Evolutionary conservation across 2,329 filamentous ascomycete species (phyloP).

Genomic region (Botrytis sinoallii): DNA sequence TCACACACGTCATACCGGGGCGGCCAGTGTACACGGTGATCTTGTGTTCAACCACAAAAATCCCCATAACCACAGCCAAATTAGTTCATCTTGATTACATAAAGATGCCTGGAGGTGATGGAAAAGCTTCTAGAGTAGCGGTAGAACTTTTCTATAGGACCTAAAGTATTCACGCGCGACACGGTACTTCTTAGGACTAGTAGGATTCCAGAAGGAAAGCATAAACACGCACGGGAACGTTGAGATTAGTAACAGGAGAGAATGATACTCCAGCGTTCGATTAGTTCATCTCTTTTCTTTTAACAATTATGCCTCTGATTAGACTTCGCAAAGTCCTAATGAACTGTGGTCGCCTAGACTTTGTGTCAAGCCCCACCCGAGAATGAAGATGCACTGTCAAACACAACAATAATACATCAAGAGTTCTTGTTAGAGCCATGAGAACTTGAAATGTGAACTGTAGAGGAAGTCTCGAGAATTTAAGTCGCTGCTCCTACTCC

Average conservation of each 20-base stretch:
- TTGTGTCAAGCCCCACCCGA: background rate
- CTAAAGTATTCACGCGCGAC: background rate
- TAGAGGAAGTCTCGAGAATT: background rate
- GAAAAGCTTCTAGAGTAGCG: background rate
- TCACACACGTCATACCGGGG: conserved; percentile 12
- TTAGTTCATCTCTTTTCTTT: background rate
- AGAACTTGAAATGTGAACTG: background rate
- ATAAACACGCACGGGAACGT: background rate
- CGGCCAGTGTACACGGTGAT: conserved; percentile 1
- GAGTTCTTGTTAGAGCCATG: background rate
- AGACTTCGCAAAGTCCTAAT: background rate
- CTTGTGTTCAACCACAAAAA: background rate
- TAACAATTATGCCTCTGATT: background rate
- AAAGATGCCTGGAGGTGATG: background rate
- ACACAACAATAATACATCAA: background rate
- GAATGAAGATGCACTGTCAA: background rate
- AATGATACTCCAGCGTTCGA: background rate
- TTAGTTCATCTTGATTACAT: conserved; percentile 1
- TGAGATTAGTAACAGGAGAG: background rate
- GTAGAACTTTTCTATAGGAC: background rate
- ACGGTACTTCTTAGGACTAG: background rate
- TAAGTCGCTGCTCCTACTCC: background rate
- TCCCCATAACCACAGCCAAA: conserved; percentile 12
- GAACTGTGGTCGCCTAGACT: background rate
- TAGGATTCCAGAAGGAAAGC: background rate